A percentile compares a stretch with the other conserved stretches of the same genome.
Evolutionary conservation across 441 rosid genomes (phyloP).

Genomic region (Euphorbia celastroides): DNA sequence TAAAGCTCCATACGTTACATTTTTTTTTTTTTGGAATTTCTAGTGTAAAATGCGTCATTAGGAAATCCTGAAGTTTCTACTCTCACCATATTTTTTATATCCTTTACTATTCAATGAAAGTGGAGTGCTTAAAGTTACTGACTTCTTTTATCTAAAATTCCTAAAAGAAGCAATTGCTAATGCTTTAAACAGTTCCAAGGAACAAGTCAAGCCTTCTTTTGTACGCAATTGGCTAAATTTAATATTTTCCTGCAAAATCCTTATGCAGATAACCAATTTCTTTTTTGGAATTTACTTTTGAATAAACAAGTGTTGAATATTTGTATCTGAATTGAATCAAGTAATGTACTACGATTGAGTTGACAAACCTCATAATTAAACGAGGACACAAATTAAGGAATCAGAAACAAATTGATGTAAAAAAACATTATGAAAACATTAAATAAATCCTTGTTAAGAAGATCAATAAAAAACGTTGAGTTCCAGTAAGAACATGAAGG

Average conservation of each 20-base stretch:
- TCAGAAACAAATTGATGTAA: background rate
- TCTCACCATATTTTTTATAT: too few species aligned
- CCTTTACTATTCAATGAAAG: too few species aligned
- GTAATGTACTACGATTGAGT: background rate
- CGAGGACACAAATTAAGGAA: background rate
- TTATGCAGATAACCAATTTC: too few species aligned
- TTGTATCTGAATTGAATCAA: background rate
- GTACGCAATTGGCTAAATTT: background rate
- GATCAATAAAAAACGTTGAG: background rate
- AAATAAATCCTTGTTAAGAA: background rate
- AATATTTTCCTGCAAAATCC: too few species aligned
- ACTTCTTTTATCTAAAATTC: too few species aligned
- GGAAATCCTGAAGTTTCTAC: too few species aligned
- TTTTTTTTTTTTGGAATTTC: too few species aligned
- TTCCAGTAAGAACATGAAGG: background rate
- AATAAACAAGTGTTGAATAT: background rate
- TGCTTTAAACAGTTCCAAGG: background rate
- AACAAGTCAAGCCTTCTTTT: background rate
- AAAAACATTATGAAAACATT: background rate
- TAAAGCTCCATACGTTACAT: too few species aligned
- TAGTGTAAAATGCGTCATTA: too few species aligned
- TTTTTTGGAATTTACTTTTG: too few species aligned
- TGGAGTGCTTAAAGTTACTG: too few species aligned
- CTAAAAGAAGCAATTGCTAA: too few species aligned
- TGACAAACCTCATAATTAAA: background rate